Evolutionary conservation across 495 filamentous ascomycete genomes (phyloP), one percentile per base, ranked within the genome.

Genomic region (Cudoniella acicularis): DNA sequence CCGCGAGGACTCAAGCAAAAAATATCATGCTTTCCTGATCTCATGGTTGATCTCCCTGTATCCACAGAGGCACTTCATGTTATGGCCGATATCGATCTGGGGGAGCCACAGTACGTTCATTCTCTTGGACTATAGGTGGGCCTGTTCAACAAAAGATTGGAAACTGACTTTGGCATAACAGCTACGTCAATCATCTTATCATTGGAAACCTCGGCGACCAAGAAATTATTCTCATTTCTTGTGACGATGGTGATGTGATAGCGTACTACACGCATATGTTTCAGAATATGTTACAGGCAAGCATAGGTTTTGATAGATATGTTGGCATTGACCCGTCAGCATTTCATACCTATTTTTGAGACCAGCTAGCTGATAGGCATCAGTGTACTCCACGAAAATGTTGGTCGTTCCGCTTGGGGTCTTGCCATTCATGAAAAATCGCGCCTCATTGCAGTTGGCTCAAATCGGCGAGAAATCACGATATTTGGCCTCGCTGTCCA

Each of bases 241-340:
- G 86, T 56, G 94, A 97, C 64, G 92, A 96, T 61, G 94, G 94
- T 3, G 93, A 98, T 70, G 85, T 95, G 10, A 79, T 88, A 36
- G 91, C 83, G 3, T 96, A 92, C 69, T 85, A 88, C 60, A 88
- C 87, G 0, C 78, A 68, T 48, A 9, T 49, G n/a, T 42, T 67
- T n/a, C 20, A 54, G n/a, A 16, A 52, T 8, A 27, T 48, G 10
- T 18, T 45, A 18, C 0, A 42, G 18, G 4, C 18, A n/a, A 6
- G 17, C 6, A 6, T 21, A 46, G 18, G 13, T 8, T 16, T 46
- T 8, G 13, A 3, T 4, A 23, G 23, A 50, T 13, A 16, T 45
- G 18, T 26, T 21, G 40, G 11, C 4, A 41, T 53, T 17, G 23
- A 43, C 40, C 63, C 59, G 63, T 64, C 18, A 57, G 57, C 55